Evolutionary conservation across 176 grass and related monocot genomes (phyloP).

Genomic region (Paspalum notatum): DNA sequence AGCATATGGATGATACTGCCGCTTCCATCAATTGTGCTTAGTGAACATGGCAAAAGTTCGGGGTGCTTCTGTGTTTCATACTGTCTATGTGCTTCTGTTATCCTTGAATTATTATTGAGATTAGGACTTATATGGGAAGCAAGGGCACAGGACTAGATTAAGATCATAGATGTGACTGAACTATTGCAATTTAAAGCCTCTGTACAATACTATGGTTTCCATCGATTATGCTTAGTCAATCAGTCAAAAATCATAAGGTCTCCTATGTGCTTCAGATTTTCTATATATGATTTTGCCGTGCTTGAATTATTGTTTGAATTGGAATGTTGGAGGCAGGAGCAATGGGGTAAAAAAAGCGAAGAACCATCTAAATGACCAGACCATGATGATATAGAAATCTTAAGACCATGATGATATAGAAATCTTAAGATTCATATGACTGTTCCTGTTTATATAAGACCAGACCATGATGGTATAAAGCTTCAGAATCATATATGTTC

Average conservation of each 20-base stretch:
- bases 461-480: too few relatives aligned
- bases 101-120: neutral
- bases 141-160: neutral
- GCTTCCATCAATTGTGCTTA: neutral
- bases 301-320: slow-evolving; percentile 6
- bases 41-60: neutral
- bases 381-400: neutral
- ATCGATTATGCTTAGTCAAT: neutral
- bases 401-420: neutral
- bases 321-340: neutral
- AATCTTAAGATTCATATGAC: neutral
- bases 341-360: neutral
- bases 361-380: neutral
- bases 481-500: too few relatives aligned
- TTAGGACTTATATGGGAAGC: neutral
- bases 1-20: neutral
- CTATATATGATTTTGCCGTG: neutral
- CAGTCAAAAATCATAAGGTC: neutral
- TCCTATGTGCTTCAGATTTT: neutral
- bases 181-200: neutral
- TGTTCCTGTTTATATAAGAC: neutral
- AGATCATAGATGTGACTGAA: neutral
- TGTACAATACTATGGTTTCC: neutral
- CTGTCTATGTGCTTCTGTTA: neutral
- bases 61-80: neutral